Evolutionary conservation across 306 rosid species (phyloP), one percentile per base, ranked within the genome.

Genomic region (Cyamopsis tetragonoloba): DNA sequence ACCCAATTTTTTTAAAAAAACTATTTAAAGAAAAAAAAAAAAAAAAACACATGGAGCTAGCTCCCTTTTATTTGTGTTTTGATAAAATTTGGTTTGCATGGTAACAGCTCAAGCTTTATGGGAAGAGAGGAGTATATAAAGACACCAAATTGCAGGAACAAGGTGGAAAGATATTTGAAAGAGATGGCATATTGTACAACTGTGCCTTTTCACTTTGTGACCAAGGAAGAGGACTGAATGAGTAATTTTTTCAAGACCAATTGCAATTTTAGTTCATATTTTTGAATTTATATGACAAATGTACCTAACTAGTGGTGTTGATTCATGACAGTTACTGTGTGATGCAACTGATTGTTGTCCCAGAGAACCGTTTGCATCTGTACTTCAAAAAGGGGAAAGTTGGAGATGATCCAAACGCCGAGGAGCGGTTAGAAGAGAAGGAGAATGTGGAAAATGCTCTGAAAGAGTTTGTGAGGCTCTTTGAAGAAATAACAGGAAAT

Each of bases 201-300:
- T 88, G 98, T 62, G 96, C 95, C 75, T 86, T 88, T 71, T 86
- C 89, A 4, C 57, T 78, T 14, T 93, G 97, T 43, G 89, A 89
- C 73, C 79, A 81, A 26, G 98, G 93, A 9, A 43, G 85, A 63
- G 85, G 84, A 78, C 74, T 86, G 54, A 93, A 93, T 60, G 87
- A 89, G 98, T 93, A 86, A 77, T 20, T 13, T 55, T 11, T 22
- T 10, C 48, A 51, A 47, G 15, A n/a, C 3, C 57, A 54, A 31
- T 31, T 55, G 8, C 23, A 19, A n/a, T 32, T 59, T 31, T 27
- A 34, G 54, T 62, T 11, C 1, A 9, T 6, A 12, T 23, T n/a
- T n/a, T n/a, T 28, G 2, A 28, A 11, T 56, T 49, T 77, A 44
- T 58, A 28, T 32, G 20, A 26, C 12, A 2, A 24, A 19, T 14